Evolutionary conservation across 352 stramenopile species (phyloP), one percentile per base, ranked within the genome.

Genomic region (Aphanomyces stellatus): DNA sequence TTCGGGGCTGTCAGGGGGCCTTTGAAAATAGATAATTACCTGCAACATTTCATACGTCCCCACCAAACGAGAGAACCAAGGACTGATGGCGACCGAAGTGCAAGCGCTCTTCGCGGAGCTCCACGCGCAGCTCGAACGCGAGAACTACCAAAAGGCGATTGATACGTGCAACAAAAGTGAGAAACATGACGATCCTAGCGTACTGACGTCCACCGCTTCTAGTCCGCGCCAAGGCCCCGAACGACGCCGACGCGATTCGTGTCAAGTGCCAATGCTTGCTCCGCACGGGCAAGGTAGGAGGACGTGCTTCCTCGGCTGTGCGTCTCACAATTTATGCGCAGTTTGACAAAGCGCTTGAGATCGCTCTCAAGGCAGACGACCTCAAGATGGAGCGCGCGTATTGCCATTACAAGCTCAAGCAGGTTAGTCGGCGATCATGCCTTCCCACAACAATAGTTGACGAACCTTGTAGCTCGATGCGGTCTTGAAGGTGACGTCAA

Each of bases 131-230:
- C 75, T 94, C 40, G 79, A 86, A 71, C 78, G 75, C 48, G 84
- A 94, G 70, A 89, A 89, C 74, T 94, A 87, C 70, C 62, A 81
- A 22, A 83, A 87, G 42, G 82, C 81, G 24, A 71, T 94, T 28
- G 84, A 93, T 61, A 88, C 90, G 55, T 90, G 84, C 78, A 94
- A 94, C 74, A 92, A 92, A 72, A 94, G 86, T 91, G 56, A 46
- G 80, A 71, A 2, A 43, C 2, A n/a, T 30, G 43, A 0, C 24
- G 15, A 65, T 27, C 61, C 3, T 37, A n/a, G 22, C 4, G 35
- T 35, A 30, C 17, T 55, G 19, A 63, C 27, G 67, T 19, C 13
- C 40, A 28, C 17, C 13, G 28, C 8, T 11, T 33, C 17, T 69
- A 94, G 85, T 94, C 59, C 82, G 82, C 27, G 79, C 79, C 63